Evolutionary conservation across 805 yeast genomes (phyloP), one percentile per base, ranked within the genome.

Genomic region (Blastobotrys peoriensis): DNA sequence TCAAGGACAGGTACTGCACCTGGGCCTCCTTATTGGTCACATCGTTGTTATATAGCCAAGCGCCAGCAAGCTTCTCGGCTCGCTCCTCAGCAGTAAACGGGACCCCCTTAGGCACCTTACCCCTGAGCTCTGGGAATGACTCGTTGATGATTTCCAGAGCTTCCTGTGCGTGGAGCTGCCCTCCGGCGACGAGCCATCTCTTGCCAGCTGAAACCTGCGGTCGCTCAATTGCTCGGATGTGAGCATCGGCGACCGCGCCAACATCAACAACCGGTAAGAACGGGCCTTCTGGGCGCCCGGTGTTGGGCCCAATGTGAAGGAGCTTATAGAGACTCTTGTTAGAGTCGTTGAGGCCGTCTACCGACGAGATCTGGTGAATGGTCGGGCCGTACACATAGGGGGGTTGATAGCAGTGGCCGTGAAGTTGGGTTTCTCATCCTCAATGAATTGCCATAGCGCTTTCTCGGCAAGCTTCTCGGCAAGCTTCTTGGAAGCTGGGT

Each of bases 191-290:
- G 36, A 61, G 49, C 50, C 54, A 54, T 16, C 66, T 54, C 51
- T 60, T 55, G 47, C 52, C 48, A 20, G 37, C 52, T 8, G 60
- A 42, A 25, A 13, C 30, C 13, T 45, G 47, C 5, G 51, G 33
- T 59, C 61, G 43, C 60, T 71, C 73, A 45, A 76, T 65, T 3
- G 82, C 79, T n/a, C 57, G 52, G 13, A 76, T 52, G 55, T 81
- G 86, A 4, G 81, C 78, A 43, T 56, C 57, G 5, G 85, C 83
- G 33, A 76, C 82, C 55, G 81, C 85, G 54, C 83, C 68, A 3
- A 79, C 84, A 58, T 79, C 83, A 30, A 74, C 66, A 13, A 33
- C 45, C 37, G 42, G 59, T 52, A 38, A 38, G 40, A 39, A 28
- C 59, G 4, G 66, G 63, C 13, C 53, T 10, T 55, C 51, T 8